Base-by-base conservation (phyloP, 108 stramenopile genomes). In the Conticribra weissflogii region DNA sequence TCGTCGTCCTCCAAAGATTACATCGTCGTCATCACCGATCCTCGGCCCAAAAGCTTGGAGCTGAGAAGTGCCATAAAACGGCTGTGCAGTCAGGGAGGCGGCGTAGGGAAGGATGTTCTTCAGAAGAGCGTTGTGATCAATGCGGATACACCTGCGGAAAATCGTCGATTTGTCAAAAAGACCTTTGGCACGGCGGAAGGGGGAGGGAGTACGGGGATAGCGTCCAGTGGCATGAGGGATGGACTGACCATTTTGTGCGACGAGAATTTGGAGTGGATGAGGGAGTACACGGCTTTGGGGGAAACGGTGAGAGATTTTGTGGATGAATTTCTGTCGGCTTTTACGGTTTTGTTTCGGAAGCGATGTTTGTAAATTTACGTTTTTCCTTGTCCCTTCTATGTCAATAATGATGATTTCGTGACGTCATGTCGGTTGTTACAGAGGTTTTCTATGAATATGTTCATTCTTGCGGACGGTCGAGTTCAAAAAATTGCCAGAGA, bases 71-170 rank as follows among this genome's bases (percentile, higher is more conserved):
- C 86, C 24, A 65, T 89, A 19, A 79, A 72, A 30, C 45, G 58
- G 3, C 47, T 94, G 17, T 45, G 47, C 31, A 54, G 23, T 56
- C 54, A 27, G 1, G 28, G 32, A 0, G 62, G 54, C 7, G 60
- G 34, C 0, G 59, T 89, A 54, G 81, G 85, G 16, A 54, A 52
- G 15, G 84, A 87, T 30, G 57, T 92, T 5, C 63, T 83, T 19
- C 48, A 25, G 27, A 70, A 74, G 30, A 59, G 83, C 54, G 74
- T 91, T 14, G 56, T 91, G 2, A 84, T 94, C 53, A 91, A 91
- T 75, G 82, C 93, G 3, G 93, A 94, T 79, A 80, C 81, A 3
- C 90, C 93, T 15, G 79, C 87, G 0, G 88, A 91, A 68, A 94
- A 91, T 73, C 72, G 87, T 29, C 62, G 87, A 34, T 87, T 75